Conservation (phyloP, 2,329 filamentous ascomycete species). For the Scedosporium dehoogii region DNA sequence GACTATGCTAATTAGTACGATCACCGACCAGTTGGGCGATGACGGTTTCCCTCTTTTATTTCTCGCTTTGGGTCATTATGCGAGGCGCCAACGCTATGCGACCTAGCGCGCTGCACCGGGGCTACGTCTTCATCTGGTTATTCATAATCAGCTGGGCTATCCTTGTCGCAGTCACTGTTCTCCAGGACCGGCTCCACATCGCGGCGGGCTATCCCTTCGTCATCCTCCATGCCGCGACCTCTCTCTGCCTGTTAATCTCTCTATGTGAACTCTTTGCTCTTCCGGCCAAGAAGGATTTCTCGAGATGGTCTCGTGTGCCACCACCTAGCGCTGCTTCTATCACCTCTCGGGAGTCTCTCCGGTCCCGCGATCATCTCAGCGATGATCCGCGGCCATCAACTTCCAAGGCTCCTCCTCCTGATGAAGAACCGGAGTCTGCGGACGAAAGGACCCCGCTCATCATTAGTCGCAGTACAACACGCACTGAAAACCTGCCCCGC, state of each 20-base stretch:
- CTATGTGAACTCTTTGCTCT: constrained; percentile 74
- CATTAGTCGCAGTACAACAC: background rate
- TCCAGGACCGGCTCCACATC: constrained; percentile 64
- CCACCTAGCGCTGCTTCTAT: background rate
- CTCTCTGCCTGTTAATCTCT: constrained; percentile 63
- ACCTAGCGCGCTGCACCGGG: constrained; percentile 76
- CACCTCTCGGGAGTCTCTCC: background rate
- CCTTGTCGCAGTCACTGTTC: constrained; percentile 62
- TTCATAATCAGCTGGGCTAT: constrained; percentile 65
- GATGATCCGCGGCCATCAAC: constrained; percentile 4
- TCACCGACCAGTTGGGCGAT: constrained; percentile 57
- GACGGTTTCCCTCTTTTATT: constrained; percentile 73
- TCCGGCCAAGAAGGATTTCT: constrained; percentile 60
- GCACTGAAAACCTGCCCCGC: background rate
- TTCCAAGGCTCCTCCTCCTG: background rate
- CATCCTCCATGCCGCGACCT: constrained; percentile 68
- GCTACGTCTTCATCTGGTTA: constrained; percentile 76
- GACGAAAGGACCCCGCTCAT: constrained; percentile 6
- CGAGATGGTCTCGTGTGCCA: constrained; percentile 28
- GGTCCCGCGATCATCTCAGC: background rate
- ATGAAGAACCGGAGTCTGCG: constrained; percentile 2
- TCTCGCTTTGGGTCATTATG: constrained; percentile 73
- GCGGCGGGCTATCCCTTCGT: constrained; percentile 72
- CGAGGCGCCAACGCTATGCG: constrained; percentile 68
- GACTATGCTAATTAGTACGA: background rate